Base-by-base conservation (phyloP, 2,329 filamentous ascomycete genomes). In the Chrysosporium queenslandicum region DNA sequence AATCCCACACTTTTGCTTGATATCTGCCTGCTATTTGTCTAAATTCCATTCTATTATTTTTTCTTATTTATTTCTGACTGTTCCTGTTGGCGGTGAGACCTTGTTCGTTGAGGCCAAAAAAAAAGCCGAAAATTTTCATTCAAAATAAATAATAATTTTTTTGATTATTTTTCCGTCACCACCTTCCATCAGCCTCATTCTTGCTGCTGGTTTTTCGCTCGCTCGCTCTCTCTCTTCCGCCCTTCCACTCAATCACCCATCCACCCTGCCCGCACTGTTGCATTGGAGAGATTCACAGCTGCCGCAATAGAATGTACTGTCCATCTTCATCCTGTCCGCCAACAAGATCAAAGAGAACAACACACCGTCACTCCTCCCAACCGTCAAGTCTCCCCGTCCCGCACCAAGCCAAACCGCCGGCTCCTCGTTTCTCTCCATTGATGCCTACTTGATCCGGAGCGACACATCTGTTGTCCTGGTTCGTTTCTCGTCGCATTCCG, bases 251-350 rank as follows among this genome's bases (percentile, higher is more conserved):
- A 9, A 29, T 29, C n/a, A n/a, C n/a, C 27, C 27, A 29, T 4
- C 9, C 27, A 5, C 27, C 5, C 25, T 41, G 34, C 36, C 14
- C 25, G 46, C 46, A 42, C 23, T 43, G 39, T 34, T 16, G 43
- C 34, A 43, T 43, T 43, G n/a, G 6, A 41, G 27, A 37, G n/a
- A 4, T 2, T 14, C 5, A 5, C 23, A 25, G 16, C 36, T 25
- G 29, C 40, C 39, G 49, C 49, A 16, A 43, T 51, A 51, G 49
- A 51, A 51, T 51, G 49, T 51, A 45, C 49, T 43, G 40, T 51
- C 49, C n/a, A 37, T 45, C 49, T 18, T 45, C 49, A 16, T 20
- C 29, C 49, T 36, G 7, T 37, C 49, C 40, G 41, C 49, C 39
- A 45, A 43, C 49, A 51, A 29, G 8, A 52, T 46, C 42, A 30